Conservation (phyloP, 495 filamentous ascomycete species). For the Lasiosphaeria ovina region DNA sequence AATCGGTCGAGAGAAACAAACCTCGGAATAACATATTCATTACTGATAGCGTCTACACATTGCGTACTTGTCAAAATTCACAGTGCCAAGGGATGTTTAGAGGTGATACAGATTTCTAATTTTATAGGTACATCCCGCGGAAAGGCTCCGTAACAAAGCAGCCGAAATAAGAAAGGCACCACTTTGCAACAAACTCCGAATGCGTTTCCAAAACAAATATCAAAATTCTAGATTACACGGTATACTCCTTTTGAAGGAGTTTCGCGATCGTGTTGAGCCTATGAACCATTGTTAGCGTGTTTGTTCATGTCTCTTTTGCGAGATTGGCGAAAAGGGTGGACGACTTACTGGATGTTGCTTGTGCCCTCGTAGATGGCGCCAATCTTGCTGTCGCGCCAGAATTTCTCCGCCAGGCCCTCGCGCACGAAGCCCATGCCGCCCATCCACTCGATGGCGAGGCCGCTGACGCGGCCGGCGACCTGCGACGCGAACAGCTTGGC, state of each 20-base stretch:
- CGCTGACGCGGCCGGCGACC: conserved; percentile 84
- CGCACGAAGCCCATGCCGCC: conserved; percentile 95
- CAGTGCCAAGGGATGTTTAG: too few species aligned
- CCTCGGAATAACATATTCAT: too few species aligned
- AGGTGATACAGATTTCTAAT: too few species aligned
- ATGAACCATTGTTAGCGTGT: conserved; percentile 52
- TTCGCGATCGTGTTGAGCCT: conserved; percentile 94
- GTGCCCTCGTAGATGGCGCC: conserved; percentile 98
- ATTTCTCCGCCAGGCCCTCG: conserved; percentile 97
- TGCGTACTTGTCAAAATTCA: too few species aligned
- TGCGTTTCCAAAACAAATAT: background rate
- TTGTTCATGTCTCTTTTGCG: background rate
- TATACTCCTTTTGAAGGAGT: conserved; percentile 88
- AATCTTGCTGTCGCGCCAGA: conserved; percentile 97
- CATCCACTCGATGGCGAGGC: conserved; percentile 96
- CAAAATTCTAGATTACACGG: conserved; percentile 38
- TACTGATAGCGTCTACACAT: too few species aligned
- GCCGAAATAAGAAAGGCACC: too few species aligned
- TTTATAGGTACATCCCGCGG: too few species aligned
- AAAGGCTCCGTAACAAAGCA: too few species aligned
- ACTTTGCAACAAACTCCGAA: background rate
- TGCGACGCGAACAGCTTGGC: conserved; percentile 94
- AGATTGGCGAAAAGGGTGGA: background rate
- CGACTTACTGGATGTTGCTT: conserved; percentile 57
- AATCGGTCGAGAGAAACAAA: too few species aligned